Percentiles rank a stretch among this genome's conserved stretches.
These are phyloP conservation scores for Nicotiana benthamiana DNA, from an alignment of 257 asterid species.

Conservation along the genomic window DNA sequence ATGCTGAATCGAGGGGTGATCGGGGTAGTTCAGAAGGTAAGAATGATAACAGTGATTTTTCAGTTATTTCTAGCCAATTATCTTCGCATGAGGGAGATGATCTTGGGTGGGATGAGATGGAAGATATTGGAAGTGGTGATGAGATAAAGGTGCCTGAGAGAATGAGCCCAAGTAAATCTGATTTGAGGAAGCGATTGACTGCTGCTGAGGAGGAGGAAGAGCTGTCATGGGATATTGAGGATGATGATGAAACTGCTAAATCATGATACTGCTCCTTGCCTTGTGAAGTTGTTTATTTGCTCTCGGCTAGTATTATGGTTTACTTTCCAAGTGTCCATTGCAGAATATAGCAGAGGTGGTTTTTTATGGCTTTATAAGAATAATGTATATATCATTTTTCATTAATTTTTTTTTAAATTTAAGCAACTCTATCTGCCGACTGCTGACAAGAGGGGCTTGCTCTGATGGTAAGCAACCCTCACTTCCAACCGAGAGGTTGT, in stretches of 20 bases:
- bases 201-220: conserved; percentile 59
- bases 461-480: too few species aligned
- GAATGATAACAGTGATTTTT: conserved; percentile 59
- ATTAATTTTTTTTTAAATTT: neutral
- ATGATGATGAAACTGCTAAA: conserved; percentile 41
- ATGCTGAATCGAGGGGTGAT: conserved; percentile 26
- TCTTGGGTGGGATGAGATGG: conserved; percentile 86
- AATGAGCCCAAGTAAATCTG: conserved; percentile 18
- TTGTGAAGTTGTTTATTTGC: neutral
- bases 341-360: neutral
- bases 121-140: conserved; percentile 57
- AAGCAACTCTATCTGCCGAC: neutral
- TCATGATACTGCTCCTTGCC: conserved; percentile 20
- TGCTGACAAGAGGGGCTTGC: too few species aligned
- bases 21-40: conserved; percentile 57
- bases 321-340: neutral
- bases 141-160: conserved; percentile 32
- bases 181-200: conserved; percentile 35
- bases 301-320: neutral
- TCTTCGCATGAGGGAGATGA: conserved; percentile 63
- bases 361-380: neutral
- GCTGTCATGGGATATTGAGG: conserved; percentile 70
- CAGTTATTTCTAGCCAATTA: conserved; percentile 57
- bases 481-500: too few species aligned
- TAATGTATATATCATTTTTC: neutral